A percentile compares a stretch with the other conserved stretches of the same genome.
Evolutionary conservation across 495 filamentous ascomycete genomes (phyloP).

Genomic region (Endocarpon pusillum): DNA sequence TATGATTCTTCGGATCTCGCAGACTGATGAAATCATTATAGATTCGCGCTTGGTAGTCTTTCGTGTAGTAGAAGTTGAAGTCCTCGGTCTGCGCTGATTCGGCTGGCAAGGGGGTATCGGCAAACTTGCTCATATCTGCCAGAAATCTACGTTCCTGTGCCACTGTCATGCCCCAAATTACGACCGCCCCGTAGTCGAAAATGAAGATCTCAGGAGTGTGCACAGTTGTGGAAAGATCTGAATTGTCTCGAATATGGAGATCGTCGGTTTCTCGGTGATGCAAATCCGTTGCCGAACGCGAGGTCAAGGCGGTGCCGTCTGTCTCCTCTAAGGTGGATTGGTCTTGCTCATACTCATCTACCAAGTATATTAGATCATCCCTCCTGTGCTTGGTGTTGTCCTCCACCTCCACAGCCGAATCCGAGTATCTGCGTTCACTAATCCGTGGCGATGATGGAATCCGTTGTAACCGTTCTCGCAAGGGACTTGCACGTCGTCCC

Average conservation of each 20-base stretch:
- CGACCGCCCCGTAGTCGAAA: conserved; percentile 97
- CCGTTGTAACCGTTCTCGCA: conserved; percentile 16
- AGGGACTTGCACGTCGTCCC: conserved; percentile 11
- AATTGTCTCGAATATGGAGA: conserved; percentile 23
- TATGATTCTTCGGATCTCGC: conserved; percentile 84
- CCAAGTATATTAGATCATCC: conserved; percentile 38
- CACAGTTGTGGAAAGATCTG: conserved; percentile 57
- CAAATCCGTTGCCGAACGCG: conserved; percentile 10
- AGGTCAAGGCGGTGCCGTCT: conserved; percentile 12
- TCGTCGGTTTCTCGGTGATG: conserved; percentile 19
- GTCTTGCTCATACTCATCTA: conserved; percentile 15
- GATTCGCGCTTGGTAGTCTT: conserved; percentile 91
- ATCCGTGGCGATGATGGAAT: conserved; percentile 17
- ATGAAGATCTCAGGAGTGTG: conserved; percentile 89
- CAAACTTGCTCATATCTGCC: conserved; percentile 91
- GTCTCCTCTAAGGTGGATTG: conserved; percentile 16
- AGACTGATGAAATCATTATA: conserved; percentile 98
- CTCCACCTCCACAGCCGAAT: conserved; percentile 40
- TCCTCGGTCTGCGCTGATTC: conserved; percentile 90
- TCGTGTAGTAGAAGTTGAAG: conserved; percentile 98
- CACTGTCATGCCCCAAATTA: conserved; percentile 95
- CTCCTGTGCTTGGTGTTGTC: conserved; percentile 29
- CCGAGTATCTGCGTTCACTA: conserved; percentile 50
- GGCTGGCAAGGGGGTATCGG: conserved; percentile 66
- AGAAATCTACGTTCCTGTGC: conserved; percentile 74